phyloP scores from a whole-genome alignment of 108 stramenopile species.

The Bacterosira constricta region DNA sequence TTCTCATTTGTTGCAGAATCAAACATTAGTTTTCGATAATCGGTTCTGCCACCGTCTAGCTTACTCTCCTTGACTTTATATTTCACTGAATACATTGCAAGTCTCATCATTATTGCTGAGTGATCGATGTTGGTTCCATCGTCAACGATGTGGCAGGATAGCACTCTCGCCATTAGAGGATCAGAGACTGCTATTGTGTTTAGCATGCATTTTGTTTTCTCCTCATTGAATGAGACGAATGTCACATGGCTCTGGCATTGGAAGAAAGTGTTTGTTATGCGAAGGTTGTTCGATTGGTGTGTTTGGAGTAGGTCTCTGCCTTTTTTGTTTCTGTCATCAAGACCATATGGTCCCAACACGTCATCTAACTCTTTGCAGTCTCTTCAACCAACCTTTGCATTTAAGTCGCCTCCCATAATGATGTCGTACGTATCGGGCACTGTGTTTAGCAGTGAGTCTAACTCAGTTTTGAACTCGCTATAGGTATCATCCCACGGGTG shows the following conservation, averaged over 20 bases:
- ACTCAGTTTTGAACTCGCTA: not conserved
- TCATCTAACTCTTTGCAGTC: not conserved
- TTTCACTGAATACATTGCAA: too few species aligned
- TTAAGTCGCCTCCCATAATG: not conserved
- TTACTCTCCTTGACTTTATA: too few species aligned
- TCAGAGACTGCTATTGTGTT: too few species aligned
- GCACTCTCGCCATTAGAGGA: too few species aligned
- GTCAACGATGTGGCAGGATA: too few species aligned
- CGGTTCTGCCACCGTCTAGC: too few species aligned
- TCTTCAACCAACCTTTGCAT: not conserved
- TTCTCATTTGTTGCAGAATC: too few species aligned
- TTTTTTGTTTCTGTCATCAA: not conserved
- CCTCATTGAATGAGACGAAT: too few species aligned
- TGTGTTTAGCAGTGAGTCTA: not conserved
- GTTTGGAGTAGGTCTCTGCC: not conserved
- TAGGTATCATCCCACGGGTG: not conserved
- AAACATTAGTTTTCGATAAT: too few species aligned
- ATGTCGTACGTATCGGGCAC: not conserved
- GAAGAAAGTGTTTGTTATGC: not conserved
- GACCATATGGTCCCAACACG: not conserved
- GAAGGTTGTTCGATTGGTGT: not conserved
- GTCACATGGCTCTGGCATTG: not conserved
- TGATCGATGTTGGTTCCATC: too few species aligned
- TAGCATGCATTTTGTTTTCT: too few species aligned
- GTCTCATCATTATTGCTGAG: too few species aligned